phyloP scores from a whole-genome alignment of 495 filamentous ascomycete species.

The Polyplosphaeria fusca region DNA sequence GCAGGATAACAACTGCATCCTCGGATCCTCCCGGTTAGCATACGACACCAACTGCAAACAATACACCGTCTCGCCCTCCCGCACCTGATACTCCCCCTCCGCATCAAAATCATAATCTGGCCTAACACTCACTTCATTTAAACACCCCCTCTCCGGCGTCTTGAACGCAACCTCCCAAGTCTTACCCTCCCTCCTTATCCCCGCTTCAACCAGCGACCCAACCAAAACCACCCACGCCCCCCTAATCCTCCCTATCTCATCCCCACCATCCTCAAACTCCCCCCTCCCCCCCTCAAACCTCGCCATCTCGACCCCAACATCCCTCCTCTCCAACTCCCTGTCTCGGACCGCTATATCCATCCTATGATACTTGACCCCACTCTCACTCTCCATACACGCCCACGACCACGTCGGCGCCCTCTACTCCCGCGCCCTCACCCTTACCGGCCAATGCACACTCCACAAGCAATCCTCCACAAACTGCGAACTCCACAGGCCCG shows the following conservation, averaged over 20 bases:
- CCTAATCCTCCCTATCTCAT: too few relatives aligned
- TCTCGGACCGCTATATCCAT: neutral
- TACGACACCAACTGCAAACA: neutral
- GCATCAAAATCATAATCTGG: neutral
- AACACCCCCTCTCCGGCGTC: neutral
- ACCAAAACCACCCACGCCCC: neutral
- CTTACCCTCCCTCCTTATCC: neutral
- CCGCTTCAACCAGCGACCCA: neutral
- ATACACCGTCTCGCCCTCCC: neutral
- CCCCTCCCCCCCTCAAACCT: too few relatives aligned
- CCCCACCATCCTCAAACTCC: neutral
- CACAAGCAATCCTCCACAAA: conserved; percentile 17
- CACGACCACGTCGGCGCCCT: conserved; percentile 17
- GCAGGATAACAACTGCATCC: too few relatives aligned
- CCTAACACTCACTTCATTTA: neutral
- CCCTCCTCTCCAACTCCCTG: too few relatives aligned
- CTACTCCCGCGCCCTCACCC: neutral
- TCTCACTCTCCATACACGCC: conserved; percentile 14
- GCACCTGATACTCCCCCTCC: neutral
- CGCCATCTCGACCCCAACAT: too few relatives aligned
- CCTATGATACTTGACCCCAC: neutral
- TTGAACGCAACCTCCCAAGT: neutral
- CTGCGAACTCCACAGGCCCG: conserved; percentile 11
- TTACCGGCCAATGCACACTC: neutral
- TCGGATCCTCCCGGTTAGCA: too few relatives aligned